phyloP scores from a whole-genome alignment of 2,329 filamentous ascomycete genomes.

The Tolypocladium paradoxum region DNA sequence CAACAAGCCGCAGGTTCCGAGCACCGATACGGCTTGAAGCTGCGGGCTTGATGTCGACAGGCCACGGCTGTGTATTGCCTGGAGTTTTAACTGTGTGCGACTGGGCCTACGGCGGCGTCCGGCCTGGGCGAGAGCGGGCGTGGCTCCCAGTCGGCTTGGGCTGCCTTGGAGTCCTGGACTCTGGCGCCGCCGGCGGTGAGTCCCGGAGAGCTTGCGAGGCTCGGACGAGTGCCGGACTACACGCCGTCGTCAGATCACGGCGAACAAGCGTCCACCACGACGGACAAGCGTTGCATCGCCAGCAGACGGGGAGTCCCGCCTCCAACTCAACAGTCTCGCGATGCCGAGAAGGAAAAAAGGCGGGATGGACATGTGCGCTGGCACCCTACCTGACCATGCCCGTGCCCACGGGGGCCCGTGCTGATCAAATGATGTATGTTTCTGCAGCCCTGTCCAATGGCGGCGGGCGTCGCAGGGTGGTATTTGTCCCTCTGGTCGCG shows the following conservation, averaged over 20 bases:
- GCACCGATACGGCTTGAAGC: background rate
- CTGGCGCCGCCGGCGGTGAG: background rate
- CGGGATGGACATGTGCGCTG: background rate
- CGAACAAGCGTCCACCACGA: background rate
- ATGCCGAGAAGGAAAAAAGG: background rate
- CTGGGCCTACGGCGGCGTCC: background rate
- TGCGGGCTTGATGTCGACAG: background rate
- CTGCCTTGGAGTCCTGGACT: no score
- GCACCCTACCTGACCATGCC: background rate
- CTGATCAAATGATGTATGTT: background rate
- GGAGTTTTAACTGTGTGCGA: background rate
- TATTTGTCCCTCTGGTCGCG: background rate
- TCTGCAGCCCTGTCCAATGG: background rate
- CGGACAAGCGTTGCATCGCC: no score
- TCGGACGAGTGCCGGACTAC: background rate
- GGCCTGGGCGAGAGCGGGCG: background rate
- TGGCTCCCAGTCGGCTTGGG: background rate
- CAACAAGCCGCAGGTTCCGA: background rate
- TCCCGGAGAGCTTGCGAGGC: background rate
- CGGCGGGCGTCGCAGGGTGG: background rate
- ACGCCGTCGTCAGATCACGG: no score
- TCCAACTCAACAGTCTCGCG: background rate
- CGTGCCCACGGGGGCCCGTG: background rate
- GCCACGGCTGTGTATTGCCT: background rate
- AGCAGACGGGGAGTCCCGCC: no score